Base-by-base conservation (phyloP, 306 rosid genomes). In the Trifolium repens region DNA sequence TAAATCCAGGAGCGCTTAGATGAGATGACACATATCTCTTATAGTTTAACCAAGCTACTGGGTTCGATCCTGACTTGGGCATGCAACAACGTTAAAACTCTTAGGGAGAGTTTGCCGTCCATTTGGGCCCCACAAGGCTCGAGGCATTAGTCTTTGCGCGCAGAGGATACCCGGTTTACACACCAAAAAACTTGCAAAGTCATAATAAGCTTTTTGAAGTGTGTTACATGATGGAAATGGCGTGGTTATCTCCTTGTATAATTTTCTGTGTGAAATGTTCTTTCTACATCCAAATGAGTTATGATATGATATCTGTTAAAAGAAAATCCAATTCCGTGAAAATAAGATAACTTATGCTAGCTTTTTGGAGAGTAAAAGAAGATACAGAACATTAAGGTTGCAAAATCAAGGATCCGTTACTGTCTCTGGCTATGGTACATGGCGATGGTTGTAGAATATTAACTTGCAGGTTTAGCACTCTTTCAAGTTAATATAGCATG, bases 321-420 rank as follows among this genome's bases (percentile, higher is more conserved):
- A 60, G 4, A 39, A 42, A 2, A 4, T 9, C 50, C 37, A 30
- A 22, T 78, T 53, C 43, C 50, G 71, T 34, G 59, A 37, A 63
- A 69, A 42, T 66, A 9, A 35, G 70, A 46, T 79, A 46, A 30
- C 14, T 69, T 30, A 70, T 37, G 8, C 39, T 35, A 74, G 70
- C 60, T 46, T 8, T 44, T 62, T 39, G 22, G 76, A 54, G 35
- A 16, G 69, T 64, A 69, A 69, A 74, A 74, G 66, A 64, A 62
- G 46, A 22, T 39, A 22, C 9, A 30, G n/a, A 73, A 53, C 26
- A 66, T 58, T 30, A 24, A 59, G 61, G 44, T 76, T 59, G 46
- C 2, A 14, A 69, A 16, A 60, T 62, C 7, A 24, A 69, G 16
- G 15, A n/a, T 52, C 54, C 70, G 53, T 78, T 78, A 8, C 55